Evolutionary conservation across 768 basidiomycete genomes (phyloP).

Genomic region (Suillus alpinus): DNA sequence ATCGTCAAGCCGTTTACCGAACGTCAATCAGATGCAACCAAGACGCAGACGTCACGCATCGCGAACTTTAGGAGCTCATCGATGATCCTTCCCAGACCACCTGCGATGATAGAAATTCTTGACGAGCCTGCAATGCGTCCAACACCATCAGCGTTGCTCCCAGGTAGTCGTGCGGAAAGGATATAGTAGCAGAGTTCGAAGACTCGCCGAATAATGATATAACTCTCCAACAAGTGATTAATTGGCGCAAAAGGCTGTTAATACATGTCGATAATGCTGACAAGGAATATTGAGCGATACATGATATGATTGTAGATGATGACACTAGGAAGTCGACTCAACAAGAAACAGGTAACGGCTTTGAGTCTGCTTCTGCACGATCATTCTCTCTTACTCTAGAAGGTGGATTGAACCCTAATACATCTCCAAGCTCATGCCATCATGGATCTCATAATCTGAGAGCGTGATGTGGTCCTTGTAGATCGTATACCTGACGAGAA

Average conservation of each 20-base stretch:
- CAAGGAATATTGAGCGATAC: not conserved
- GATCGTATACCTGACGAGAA: constrained; percentile 71
- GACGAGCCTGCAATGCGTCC: not conserved
- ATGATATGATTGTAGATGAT: not conserved
- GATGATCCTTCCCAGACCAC: not conserved
- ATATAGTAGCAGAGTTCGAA: not conserved
- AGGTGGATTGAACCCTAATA: constrained; percentile 45
- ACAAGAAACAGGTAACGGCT: not conserved
- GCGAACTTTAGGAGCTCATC: not conserved
- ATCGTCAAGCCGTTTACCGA: constrained; percentile 23
- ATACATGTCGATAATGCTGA: not conserved
- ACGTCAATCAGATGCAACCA: constrained; percentile 12
- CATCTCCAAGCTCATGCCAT: constrained; percentile 94
- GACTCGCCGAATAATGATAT: not conserved
- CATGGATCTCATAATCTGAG: constrained; percentile 88
- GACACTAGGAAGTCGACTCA: not conserved
- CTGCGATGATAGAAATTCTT: not conserved
- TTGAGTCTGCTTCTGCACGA: not conserved
- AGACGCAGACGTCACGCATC: constrained; percentile 15
- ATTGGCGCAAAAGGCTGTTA: not conserved
- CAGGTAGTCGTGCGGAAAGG: not conserved
- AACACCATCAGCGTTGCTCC: not conserved
- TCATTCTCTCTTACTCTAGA: not conserved
- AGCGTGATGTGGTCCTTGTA: constrained; percentile 97
- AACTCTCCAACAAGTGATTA: not conserved